Conservation (phyloP, 495 filamentous ascomycete genomes). For the Aspergillus nanangensis region DNA sequence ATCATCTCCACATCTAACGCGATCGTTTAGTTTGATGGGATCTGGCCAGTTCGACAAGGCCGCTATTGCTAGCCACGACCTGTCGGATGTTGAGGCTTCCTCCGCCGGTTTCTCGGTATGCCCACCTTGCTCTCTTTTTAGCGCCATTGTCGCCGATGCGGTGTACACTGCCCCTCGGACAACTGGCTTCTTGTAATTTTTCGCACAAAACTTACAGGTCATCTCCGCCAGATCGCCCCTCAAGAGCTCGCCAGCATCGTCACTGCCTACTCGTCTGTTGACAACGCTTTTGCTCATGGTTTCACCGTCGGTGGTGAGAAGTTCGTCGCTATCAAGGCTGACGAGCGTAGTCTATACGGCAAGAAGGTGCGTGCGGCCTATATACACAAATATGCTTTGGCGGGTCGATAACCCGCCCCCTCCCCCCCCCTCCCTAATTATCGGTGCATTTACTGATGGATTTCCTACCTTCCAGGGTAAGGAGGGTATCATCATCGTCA, state of each 20-base stretch:
- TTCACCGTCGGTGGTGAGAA: constrained; percentile 66
- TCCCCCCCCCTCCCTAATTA: too few relatives aligned
- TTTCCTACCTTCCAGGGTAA: constrained; percentile 63
- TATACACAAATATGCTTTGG: too few relatives aligned
- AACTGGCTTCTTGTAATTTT: too few relatives aligned
- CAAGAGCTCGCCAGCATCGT: constrained; percentile 34
- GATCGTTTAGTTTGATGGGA: constrained; percentile 65
- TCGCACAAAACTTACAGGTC: too few relatives aligned
- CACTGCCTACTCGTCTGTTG: constrained; percentile 26
- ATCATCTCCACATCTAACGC: constrained; percentile 13
- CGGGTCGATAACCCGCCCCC: too few relatives aligned
- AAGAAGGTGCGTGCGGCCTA: constrained; percentile 62
- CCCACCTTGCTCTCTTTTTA: neutral
- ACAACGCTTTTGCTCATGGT: constrained; percentile 42
- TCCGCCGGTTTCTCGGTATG: constrained; percentile 68
- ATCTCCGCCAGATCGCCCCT: constrained; percentile 36
- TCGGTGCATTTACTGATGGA: too few relatives aligned
- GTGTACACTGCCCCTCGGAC: too few relatives aligned
- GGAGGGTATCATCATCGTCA: constrained; percentile 72
- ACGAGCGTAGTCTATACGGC: constrained; percentile 75
- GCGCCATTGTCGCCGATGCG: constrained; percentile 4
- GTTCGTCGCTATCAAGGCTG: constrained; percentile 68
- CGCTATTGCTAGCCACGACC: constrained; percentile 77
- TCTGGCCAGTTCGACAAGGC: constrained; percentile 80
- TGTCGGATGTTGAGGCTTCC: constrained; percentile 80